Conservation (phyloP, 225 moss, liverwort and hornwort genomes). For the Pleurozium schreberi region DNA sequence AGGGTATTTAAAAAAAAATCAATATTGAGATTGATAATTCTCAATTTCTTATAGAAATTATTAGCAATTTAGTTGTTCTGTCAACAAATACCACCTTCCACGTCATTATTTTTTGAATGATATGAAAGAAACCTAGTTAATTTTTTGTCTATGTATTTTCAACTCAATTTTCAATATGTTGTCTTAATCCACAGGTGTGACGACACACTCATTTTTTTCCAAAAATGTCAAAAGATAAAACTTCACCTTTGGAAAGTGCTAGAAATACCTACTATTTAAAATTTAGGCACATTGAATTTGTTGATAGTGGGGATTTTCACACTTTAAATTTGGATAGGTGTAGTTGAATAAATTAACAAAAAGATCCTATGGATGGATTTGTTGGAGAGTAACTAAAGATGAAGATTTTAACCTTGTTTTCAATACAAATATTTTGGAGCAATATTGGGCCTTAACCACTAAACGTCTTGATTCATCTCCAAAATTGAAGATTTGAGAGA, state of each 20-base stretch:
- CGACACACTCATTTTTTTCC: background rate
- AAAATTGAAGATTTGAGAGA: no score
- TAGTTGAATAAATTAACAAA: background rate
- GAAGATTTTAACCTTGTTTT: background rate
- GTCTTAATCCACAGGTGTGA: background rate
- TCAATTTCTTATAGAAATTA: background rate
- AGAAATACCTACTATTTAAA: background rate
- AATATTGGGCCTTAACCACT: background rate
- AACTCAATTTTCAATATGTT: background rate
- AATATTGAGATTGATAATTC: background rate
- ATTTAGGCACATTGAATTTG: background rate
- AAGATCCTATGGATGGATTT: rapidly evolving
- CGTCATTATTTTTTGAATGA: background rate
- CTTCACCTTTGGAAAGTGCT: background rate
- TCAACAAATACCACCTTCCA: background rate
- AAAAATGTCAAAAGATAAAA: background rate
- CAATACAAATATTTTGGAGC: background rate
- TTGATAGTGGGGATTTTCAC: rapidly evolving
- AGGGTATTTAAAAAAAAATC: background rate
- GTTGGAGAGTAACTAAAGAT: background rate
- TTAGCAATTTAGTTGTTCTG: background rate
- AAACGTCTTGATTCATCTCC: no score
- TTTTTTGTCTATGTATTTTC: background rate
- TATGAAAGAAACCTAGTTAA: background rate
- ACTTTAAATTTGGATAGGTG: background rate